Percentiles rank a stretch among this genome's conserved stretches.
These are phyloP conservation scores for Asterophora parasitica DNA, from an alignment of 768 basidiomycete genomes.

Conservation along the genomic window DNA sequence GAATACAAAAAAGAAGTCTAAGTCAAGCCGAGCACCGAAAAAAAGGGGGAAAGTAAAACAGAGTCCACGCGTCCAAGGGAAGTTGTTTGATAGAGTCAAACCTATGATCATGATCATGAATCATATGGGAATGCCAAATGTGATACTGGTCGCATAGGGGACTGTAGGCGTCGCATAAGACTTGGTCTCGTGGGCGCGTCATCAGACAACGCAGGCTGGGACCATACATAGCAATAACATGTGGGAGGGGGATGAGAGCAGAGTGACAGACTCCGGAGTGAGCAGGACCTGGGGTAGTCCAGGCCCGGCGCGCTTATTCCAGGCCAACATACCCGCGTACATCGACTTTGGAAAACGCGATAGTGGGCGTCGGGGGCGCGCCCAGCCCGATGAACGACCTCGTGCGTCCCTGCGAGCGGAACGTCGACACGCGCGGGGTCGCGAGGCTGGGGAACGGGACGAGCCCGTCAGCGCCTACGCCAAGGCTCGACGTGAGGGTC, in stretches of 20 bases:
- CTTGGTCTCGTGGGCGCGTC: not conserved
- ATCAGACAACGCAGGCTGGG: not conserved
- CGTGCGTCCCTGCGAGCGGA: conserved; percentile 60
- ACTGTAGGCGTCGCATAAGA: conserved; percentile 2
- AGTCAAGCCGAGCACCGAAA: no score
- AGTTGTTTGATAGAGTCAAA: conserved; percentile 16
- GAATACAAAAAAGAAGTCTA: conserved; percentile 1
- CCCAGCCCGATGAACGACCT: conserved; percentile 72
- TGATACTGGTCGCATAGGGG: not conserved
- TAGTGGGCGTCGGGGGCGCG: conserved; percentile 68
- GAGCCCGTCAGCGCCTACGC: conserved; percentile 17
- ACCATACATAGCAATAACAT: not conserved
- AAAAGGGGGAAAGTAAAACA: conserved; percentile 11
- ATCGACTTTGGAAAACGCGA: conserved; percentile 79
- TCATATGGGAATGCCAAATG: no score
- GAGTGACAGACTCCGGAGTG: no score
- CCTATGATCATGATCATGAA: conserved; percentile 3
- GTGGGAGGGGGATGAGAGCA: not conserved
- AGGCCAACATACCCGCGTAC: conserved; percentile 74
- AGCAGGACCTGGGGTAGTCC: no score
- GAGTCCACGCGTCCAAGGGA: conserved; percentile 17
- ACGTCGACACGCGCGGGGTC: conserved; percentile 69
- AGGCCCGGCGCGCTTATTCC: conserved; percentile 22
- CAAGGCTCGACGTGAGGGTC: conserved; percentile 67
- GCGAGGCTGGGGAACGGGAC: conserved; percentile 54